Base-by-base conservation (phyloP, 2,329 filamentous ascomycete genomes). In the Eurotiales sp. region DNA sequence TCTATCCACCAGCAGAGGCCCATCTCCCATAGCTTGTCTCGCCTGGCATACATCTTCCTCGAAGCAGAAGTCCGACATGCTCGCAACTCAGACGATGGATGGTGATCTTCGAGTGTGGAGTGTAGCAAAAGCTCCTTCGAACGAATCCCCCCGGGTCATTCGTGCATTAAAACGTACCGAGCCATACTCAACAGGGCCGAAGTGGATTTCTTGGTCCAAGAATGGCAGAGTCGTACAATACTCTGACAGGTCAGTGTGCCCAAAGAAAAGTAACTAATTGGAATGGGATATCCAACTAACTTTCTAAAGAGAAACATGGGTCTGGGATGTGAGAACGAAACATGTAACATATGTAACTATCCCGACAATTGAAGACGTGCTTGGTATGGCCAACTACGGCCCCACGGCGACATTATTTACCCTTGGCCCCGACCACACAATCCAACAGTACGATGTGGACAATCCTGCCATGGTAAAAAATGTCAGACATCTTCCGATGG, bases 131-230 rank as follows among this genome's bases (percentile, higher is more conserved):
- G 81, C 54, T 76, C 86, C 67, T 78, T 84, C 66, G 71, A 80
- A 61, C 43, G 87, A 96, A 59, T 79, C 86, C 15, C 91, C 91
- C 30, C 92, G 91, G 63, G 87, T 96, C 7, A 95, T 97, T 54
- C 81, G 93, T 56, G 85, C 95, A 23, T 74, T 99, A 44, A 92
- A 89, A 67, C 81, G 88, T 61, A 84, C 84, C 7, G 90, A 96
- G 55, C 44, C 52, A 58, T 84, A 81, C 58, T 75, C 83, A 29
- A 73, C 83, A 2, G 90, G 90, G 1, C 86, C 88, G 32, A 96
- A 95, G 66, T 99, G 93, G 93, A 91, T 96, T 77, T 87, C 85
- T 17, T 99, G 93, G 93, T 97, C 93, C 0, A 97, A 96, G 73
- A 97, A 96, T 73, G 93, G 93, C 34, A 87, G 91, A 59, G 90